phyloP scores from a whole-genome alignment of 805 yeast species.

The Monosporozyma aerobia region DNA sequence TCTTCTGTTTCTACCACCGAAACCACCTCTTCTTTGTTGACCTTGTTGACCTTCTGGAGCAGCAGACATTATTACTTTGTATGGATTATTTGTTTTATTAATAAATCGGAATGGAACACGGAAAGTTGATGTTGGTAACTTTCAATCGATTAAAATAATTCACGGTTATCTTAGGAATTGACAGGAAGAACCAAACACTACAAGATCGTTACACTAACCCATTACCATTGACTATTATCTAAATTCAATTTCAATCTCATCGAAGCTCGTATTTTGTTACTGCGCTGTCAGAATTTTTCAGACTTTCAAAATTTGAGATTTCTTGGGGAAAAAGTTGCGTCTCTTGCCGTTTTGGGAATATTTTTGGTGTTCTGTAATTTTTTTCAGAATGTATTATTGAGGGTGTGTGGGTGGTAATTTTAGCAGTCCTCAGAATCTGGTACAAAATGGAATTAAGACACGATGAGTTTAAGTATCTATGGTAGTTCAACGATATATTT shows the following conservation, averaged over 20 bases:
- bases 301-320: not conserved
- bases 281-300: not conserved
- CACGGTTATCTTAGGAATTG: not conserved
- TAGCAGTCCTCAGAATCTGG: not conserved
- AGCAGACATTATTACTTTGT: slow-evolving; percentile 33
- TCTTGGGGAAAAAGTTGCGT: not conserved
- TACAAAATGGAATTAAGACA: not conserved
- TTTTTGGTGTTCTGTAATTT: not conserved
- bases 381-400: not conserved
- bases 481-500: too few species aligned
- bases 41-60: slow-evolving; percentile 24
- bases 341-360: not conserved
- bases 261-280: not conserved
- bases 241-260: not conserved
- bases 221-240: not conserved
- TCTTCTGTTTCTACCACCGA: slow-evolving; percentile 50
- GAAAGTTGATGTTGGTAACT: slow-evolving; percentile 48
- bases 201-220: not conserved
- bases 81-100: slow-evolving; percentile 7
- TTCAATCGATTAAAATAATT: slow-evolving; percentile 35
- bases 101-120: slow-evolving; percentile 40
- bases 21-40: slow-evolving; percentile 43
- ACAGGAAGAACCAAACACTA: not conserved
- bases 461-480: too few species aligned
- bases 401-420: not conserved